Base-by-base conservation (phyloP, 306 rosid genomes). In the Fragaria iinumae region DNA sequence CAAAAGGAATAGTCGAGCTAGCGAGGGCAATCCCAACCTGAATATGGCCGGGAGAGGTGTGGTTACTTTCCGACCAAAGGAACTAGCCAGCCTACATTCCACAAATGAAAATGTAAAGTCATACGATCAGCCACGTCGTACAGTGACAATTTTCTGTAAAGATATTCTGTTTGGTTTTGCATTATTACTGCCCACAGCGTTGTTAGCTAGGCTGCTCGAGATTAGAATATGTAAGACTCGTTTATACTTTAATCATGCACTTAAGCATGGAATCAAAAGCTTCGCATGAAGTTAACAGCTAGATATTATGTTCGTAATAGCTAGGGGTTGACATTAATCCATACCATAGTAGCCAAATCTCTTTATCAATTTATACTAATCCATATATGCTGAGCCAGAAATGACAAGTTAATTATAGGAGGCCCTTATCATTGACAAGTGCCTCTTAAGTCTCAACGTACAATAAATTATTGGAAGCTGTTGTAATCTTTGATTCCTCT, bases 391-490 rank as follows among this genome's bases (percentile, higher is more conserved):
- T 71, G 55, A 39, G 53, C 60, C 27, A 73, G 38, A 41, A 73
- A 70, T 78, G 82, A 62, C 77, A 81, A 60, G 14, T 59, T 56
- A 41, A 7, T 41, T 41, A 41, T 41, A 41, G 44, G 44, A 41
- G 3, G 7, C 7, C 41, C 41, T 38, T 38, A 81, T 81, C 69
- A 34, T 56, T 73, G 53, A 56, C 25, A 23, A 73, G 4, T 39
- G 53, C 23, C 59, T 43, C 41, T 38, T 38, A 8, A 45, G 10
- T 39, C 18, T 41, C 3, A 57, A 62, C 20, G 34, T 11, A 12
- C 20, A 66, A 76, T 64, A 66, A 50, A 62, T 50, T 72, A 80
- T 65, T 55, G 67, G 17, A 76, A 77, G 64, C 57, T 78, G 80
- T 60, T 75, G 50, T 73, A 27, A 36, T 80, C 63, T 82, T 36